Percentiles rank a stretch among this genome's conserved stretches.
These are phyloP conservation scores for Aspergillus thermomutatus DNA, from an alignment of 2,329 filamentous ascomycete genomes.

Conservation along the genomic window DNA sequence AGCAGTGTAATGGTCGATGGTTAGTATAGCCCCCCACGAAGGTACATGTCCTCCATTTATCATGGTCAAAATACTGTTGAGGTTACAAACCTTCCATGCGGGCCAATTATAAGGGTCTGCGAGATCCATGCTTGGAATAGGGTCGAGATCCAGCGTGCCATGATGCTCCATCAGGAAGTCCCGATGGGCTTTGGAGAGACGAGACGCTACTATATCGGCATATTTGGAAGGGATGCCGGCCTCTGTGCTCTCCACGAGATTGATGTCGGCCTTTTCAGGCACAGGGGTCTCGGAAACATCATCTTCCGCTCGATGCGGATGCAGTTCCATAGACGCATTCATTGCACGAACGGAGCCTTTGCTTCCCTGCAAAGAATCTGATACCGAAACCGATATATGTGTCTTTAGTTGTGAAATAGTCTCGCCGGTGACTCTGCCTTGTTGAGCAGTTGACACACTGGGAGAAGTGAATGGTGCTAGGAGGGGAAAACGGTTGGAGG, in stretches of 20 bases:
- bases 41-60: background rate
- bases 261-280: slow-evolving; percentile 22
- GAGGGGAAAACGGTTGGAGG: background rate
- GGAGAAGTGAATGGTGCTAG: background rate
- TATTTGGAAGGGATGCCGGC: slow-evolving; percentile 22
- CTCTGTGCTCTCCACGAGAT: slow-evolving; percentile 29
- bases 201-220: slow-evolving; percentile 24
- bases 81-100: slow-evolving; percentile 44
- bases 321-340: slow-evolving; percentile 26
- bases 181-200: slow-evolving; percentile 28
- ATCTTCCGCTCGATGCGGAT: slow-evolving; percentile 15
- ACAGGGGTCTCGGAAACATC: slow-evolving; percentile 9
- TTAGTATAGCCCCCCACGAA: background rate
- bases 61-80: background rate
- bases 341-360: slow-evolving; percentile 11
- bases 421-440: background rate
- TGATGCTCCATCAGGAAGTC: slow-evolving; percentile 53
- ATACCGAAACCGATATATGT: background rate
- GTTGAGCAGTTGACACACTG: background rate
- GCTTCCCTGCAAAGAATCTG: background rate
- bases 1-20: background rate
- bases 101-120: slow-evolving; percentile 59
- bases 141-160: slow-evolving; percentile 55
- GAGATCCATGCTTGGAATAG: slow-evolving; percentile 49
- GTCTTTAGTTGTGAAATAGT: background rate